phyloP scores from a whole-genome alignment of 805 yeast genomes.

The Tetrapisispora iriomotensis region DNA sequence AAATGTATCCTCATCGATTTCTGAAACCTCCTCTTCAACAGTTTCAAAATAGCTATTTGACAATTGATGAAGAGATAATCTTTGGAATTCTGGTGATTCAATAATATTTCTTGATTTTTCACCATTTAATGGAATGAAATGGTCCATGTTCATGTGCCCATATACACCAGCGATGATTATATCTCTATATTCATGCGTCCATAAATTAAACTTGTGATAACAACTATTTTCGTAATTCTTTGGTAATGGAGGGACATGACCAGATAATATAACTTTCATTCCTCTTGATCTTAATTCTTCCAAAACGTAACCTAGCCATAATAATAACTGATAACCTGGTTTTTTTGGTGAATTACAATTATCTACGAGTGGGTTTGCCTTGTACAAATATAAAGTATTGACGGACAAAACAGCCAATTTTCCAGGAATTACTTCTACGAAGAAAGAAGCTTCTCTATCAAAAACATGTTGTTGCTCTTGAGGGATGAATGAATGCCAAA shows the following conservation, averaged over 20 bases:
- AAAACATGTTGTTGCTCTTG: slow-evolving; percentile 68
- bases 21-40: slow-evolving; percentile 12
- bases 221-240: slow-evolving; percentile 70
- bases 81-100: slow-evolving; percentile 10
- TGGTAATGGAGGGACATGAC: slow-evolving; percentile 82
- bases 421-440: slow-evolving; percentile 70
- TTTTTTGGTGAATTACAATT: slow-evolving; percentile 62
- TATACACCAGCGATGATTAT: slow-evolving; percentile 72
- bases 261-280: slow-evolving; percentile 80
- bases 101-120: slow-evolving; percentile 48
- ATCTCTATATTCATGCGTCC: slow-evolving; percentile 79
- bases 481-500: slow-evolving; percentile 70
- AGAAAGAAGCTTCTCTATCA: slow-evolving; percentile 63
- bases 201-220: slow-evolving; percentile 62
- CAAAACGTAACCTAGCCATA: slow-evolving; percentile 69
- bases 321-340: slow-evolving; percentile 69
- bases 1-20: slow-evolving; percentile 9
- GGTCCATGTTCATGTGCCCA: slow-evolving; percentile 89
- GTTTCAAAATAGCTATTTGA: slow-evolving; percentile 6
- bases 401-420: slow-evolving; percentile 70
- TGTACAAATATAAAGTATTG: slow-evolving; percentile 66
- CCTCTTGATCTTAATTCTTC: slow-evolving; percentile 62
- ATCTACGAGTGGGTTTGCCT: slow-evolving; percentile 73
- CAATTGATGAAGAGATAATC: not conserved
- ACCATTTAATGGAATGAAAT: slow-evolving; percentile 69